Percentiles rank a stretch among this genome's conserved stretches.
phyloP scores from a whole-genome alignment of 495 filamentous ascomycete species.

The Penicillium diatomitis region DNA sequence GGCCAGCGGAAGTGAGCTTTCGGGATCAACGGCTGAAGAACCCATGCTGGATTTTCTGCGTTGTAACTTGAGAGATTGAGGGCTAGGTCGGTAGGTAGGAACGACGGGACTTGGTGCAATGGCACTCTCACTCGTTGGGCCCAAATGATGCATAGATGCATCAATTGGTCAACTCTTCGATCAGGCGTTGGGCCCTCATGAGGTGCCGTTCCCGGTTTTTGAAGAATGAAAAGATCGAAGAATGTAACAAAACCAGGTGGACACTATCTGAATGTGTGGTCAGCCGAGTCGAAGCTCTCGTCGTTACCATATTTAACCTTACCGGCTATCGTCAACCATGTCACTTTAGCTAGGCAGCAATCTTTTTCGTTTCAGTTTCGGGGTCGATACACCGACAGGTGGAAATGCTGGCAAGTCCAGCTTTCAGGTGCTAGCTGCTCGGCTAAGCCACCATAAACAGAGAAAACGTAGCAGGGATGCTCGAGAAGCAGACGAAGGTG shows the following conservation, averaged over 20 bases:
- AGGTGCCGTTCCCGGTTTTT: background rate
- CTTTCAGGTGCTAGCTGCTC: conserved; percentile 12
- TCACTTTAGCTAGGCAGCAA: too few relatives aligned
- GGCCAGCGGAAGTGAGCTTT: conserved; percentile 1
- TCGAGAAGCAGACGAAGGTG: background rate
- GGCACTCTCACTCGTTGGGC: conserved; percentile 18
- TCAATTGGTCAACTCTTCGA: conserved; percentile 17
- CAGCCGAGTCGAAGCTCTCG: too few relatives aligned
- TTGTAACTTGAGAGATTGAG: conserved; percentile 15
- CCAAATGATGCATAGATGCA: conserved; percentile 28
- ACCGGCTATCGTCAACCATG: conserved; percentile 1
- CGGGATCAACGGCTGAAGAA: conserved; percentile 10
- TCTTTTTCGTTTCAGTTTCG: too few relatives aligned
- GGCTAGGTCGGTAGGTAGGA: conserved; percentile 29
- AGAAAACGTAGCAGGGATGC: conserved; percentile 1
- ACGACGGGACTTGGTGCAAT: conserved; percentile 36
- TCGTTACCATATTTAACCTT: background rate
- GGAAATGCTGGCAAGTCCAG: too few relatives aligned
- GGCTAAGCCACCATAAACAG: conserved; percentile 15
- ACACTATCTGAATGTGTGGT: too few relatives aligned
- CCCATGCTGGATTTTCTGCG: conserved; percentile 24
- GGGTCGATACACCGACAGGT: too few relatives aligned
- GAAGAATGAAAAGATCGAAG: too few relatives aligned
- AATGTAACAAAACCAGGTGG: too few relatives aligned
- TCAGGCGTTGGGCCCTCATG: conserved; percentile 10